Evolutionary conservation across 2,329 filamentous ascomycete species (phyloP).

Genomic region (Sporothrix inflata): DNA sequence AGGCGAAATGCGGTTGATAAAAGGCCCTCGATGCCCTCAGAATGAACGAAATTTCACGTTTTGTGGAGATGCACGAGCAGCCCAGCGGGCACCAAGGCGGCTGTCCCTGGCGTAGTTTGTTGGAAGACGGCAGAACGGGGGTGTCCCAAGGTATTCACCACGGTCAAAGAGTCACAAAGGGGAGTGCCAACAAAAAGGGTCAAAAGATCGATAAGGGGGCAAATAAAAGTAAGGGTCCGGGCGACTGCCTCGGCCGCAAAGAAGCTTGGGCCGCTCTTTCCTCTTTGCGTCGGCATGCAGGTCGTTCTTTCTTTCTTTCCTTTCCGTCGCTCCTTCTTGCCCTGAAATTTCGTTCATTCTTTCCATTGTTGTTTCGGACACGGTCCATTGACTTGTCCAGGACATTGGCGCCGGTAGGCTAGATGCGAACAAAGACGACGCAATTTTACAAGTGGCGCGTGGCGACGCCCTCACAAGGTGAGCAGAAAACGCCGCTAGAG

Average conservation of each 20-base stretch:
- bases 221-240: conserved; percentile 16
- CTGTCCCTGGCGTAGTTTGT: not conserved
- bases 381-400: conserved; percentile 8
- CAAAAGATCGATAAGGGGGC: not conserved
- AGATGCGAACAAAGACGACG: not conserved
- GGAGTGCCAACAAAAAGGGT: not conserved
- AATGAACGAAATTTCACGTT: conserved; percentile 18
- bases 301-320: no score
- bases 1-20: not conserved
- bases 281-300: not conserved
- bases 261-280: not conserved
- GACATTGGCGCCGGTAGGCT: not conserved
- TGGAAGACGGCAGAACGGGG: not conserved
- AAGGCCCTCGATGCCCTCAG: not conserved
- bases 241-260: not conserved
- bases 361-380: not conserved
- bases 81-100: conserved; percentile 5
- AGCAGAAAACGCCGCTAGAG: not conserved
- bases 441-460: not conserved
- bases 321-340: not conserved
- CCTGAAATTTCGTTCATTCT: not conserved
- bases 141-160: conserved; percentile 8
- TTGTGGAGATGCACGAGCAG: conserved; percentile 1
- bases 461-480: not conserved
- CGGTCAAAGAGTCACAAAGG: conserved; percentile 2